Percentiles rank a stretch among this genome's conserved stretches.
Evolutionary conservation across 306 rosid species (phyloP).

Genomic region (Sicyos edulis): DNA sequence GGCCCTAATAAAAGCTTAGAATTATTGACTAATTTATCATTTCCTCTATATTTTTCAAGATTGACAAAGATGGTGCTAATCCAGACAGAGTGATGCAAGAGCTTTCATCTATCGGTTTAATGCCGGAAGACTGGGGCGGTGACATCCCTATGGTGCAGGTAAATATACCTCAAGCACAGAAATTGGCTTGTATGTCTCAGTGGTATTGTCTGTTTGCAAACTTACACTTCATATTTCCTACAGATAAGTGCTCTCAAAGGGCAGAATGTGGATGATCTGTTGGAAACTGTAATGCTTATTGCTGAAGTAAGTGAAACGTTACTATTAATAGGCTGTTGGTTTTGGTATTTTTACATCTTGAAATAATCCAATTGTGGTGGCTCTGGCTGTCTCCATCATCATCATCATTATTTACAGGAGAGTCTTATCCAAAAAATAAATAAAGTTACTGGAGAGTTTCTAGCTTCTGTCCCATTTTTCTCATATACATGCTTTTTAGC

Average conservation of each 20-base stretch:
- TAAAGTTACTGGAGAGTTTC: neutral
- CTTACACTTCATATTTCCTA: slow-evolving; percentile 22
- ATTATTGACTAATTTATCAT: neutral
- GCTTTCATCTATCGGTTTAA: slow-evolving; percentile 85
- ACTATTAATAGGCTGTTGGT: neutral
- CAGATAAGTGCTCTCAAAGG: slow-evolving; percentile 98
- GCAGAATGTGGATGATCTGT: slow-evolving; percentile 67
- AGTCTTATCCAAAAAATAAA: no score
- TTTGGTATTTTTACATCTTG: slow-evolving; percentile 12
- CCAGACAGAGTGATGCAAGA: slow-evolving; percentile 97
- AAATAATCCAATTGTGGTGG: neutral
- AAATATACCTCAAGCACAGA: slow-evolving; percentile 23
- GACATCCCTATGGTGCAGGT: slow-evolving; percentile 95
- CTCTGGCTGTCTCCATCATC: slow-evolving; percentile 7
- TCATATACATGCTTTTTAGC: neutral
- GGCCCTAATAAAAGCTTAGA: neutral
- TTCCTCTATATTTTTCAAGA: slow-evolving; percentile 41
- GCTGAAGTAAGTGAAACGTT: slow-evolving; percentile 66
- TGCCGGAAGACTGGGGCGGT: slow-evolving; percentile 99
- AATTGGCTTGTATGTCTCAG: neutral
- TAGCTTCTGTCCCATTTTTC: neutral
- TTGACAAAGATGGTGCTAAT: slow-evolving; percentile 93
- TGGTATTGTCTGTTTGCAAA: slow-evolving; percentile 6
- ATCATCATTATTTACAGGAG: neutral
- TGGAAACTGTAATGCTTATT: slow-evolving; percentile 93